These are phyloP conservation scores for Psidium friedrichsthalianum DNA, from an alignment of 345 rosid species.

Conservation along the genomic window DNA sequence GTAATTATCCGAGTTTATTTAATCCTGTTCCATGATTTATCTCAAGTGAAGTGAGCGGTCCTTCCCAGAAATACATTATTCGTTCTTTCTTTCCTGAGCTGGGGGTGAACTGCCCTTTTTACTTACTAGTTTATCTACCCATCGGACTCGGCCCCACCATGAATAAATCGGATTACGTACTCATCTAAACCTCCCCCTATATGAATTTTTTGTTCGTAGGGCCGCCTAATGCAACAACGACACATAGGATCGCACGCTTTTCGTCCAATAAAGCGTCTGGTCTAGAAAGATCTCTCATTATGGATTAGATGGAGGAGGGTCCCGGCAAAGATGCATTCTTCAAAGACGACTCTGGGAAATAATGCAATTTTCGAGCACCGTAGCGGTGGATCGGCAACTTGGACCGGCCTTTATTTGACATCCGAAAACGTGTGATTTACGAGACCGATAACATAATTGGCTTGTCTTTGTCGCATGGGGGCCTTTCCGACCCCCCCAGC, in stretches of 20 bases:
- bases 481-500: background rate
- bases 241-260: background rate
- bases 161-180: background rate
- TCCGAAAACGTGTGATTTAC: background rate
- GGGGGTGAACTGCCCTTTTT: background rate
- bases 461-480: background rate
- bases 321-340: background rate
- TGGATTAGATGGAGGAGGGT: background rate
- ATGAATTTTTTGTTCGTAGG: background rate
- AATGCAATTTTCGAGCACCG: background rate
- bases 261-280: background rate
- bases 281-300: background rate
- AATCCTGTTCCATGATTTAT: background rate
- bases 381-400: background rate
- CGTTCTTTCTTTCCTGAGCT: background rate
- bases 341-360: background rate
- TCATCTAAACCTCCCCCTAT: background rate
- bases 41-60: background rate
- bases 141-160: background rate
- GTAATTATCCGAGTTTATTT: background rate
- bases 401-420: background rate
- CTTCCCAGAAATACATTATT: background rate
- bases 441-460: background rate
- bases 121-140: background rate
- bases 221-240: background rate